Conservation (phyloP, 2,329 filamentous ascomycete species). For the Tolypocladium guangdongense region DNA sequence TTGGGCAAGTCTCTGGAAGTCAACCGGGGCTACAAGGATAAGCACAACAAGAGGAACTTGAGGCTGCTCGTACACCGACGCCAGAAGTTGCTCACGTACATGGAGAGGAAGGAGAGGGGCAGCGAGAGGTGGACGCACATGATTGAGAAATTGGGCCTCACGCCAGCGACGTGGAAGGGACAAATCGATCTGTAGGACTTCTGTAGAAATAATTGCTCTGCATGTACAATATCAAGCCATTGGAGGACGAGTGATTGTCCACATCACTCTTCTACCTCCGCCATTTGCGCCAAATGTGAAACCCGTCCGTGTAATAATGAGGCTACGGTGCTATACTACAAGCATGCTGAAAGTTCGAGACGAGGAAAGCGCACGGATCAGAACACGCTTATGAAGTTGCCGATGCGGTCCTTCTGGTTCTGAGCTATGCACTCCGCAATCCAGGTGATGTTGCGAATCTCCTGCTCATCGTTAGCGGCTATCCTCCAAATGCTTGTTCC, state of each 20-base stretch:
- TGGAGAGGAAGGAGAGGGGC: constrained; percentile 81
- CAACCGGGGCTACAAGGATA: constrained; percentile 67
- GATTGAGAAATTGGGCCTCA: constrained; percentile 73
- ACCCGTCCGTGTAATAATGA: constrained; percentile 25
- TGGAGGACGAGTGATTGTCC: constrained; percentile 12
- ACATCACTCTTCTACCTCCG: constrained; percentile 9
- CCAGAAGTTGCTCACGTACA: constrained; percentile 79
- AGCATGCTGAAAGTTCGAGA: constrained; percentile 17
- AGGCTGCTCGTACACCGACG: constrained; percentile 75
- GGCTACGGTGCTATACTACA: constrained; percentile 32
- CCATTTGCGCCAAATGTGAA: constrained; percentile 21
- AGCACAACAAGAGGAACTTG: constrained; percentile 87
- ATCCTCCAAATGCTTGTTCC: neutral
- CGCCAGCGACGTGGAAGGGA: constrained; percentile 78
- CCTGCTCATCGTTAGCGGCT: constrained; percentile 42
- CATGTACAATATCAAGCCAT: constrained; percentile 38
- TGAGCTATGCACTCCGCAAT: constrained; percentile 99
- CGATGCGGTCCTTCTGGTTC: constrained; percentile 97
- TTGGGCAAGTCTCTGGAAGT: constrained; percentile 61
- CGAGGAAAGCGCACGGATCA: constrained; percentile 29
- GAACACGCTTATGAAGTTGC: constrained; percentile 98
- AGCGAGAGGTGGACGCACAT: constrained; percentile 83
- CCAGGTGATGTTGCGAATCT: constrained; percentile 99
- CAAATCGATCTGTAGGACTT: constrained; percentile 51
- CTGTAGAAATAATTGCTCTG: constrained; percentile 32